A percentile compares a stretch with the other conserved stretches of the same genome.
Evolutionary conservation across 495 filamentous ascomycete genomes (phyloP).

Genomic region (Talaromyces nanjingensis): DNA sequence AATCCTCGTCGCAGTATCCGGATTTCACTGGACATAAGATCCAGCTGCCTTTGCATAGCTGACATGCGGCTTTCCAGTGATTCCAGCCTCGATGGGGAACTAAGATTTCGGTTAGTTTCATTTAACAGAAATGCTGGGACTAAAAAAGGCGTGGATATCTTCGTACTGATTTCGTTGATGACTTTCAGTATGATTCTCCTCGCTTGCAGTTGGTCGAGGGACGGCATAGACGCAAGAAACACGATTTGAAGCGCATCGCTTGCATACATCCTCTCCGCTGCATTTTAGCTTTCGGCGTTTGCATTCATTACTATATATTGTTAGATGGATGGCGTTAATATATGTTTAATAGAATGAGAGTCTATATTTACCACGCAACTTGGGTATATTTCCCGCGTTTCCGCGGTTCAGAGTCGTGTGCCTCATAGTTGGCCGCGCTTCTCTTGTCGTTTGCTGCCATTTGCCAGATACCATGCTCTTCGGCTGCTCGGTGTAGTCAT

Average conservation of each 20-base stretch:
- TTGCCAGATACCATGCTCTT: background rate
- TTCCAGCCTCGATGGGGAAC: conserved; percentile 1
- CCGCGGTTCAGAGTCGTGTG: background rate
- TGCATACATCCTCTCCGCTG: conserved; percentile 71
- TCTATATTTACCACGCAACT: conserved; percentile 26
- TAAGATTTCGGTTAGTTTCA: conserved; percentile 8
- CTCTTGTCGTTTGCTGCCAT: background rate
- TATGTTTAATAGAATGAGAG: background rate
- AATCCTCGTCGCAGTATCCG: background rate
- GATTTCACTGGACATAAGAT: conserved; percentile 3
- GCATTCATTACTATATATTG: conserved; percentile 60
- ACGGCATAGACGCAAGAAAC: conserved; percentile 60
- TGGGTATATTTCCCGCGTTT: conserved; percentile 35
- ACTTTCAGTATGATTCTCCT: background rate
- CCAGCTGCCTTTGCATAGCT: conserved; percentile 2
- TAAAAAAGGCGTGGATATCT: background rate
- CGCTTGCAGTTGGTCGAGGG: background rate
- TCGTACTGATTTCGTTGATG: background rate
- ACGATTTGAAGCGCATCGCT: conserved; percentile 61
- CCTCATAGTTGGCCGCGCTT: background rate
- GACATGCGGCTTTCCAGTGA: background rate
- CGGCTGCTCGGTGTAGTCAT: background rate
- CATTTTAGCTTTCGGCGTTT: conserved; percentile 90
- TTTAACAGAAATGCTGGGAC: background rate
- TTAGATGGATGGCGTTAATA: background rate